Percentiles rank a stretch among this genome's conserved stretches.
phyloP scores from a whole-genome alignment of 2,329 filamentous ascomycete species.

The Samsoniella hepiali region DNA sequence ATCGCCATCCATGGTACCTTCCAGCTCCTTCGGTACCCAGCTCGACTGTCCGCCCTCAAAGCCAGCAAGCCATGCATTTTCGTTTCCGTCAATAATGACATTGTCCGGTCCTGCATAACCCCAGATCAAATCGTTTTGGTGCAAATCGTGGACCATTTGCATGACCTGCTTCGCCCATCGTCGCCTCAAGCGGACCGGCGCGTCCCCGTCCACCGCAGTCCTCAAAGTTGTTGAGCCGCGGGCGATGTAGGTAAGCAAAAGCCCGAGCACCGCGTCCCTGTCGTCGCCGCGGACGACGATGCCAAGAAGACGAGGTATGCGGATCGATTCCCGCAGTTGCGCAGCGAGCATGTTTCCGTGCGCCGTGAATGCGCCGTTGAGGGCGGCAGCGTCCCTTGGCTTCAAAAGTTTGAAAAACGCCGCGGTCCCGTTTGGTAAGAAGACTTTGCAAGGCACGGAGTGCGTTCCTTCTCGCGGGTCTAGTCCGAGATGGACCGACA shows the following conservation, averaged over 20 bases:
- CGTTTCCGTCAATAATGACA: background rate
- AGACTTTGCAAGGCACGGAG: background rate
- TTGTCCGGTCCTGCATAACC: background rate
- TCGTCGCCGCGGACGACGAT: background rate
- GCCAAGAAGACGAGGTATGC: background rate
- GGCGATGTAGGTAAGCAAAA: background rate
- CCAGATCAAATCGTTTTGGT: background rate
- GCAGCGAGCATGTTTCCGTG: background rate
- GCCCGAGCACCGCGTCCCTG: background rate
- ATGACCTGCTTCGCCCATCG: background rate
- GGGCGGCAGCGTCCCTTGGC: background rate
- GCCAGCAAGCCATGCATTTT: slow-evolving; percentile 1
- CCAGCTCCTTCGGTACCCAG: background rate
- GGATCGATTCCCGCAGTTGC: background rate
- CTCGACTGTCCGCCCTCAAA: background rate
- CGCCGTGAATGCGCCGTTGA: background rate
- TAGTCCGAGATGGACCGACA: background rate
- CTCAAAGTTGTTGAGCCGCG: background rate
- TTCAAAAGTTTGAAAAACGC: background rate
- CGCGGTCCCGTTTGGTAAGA: background rate
- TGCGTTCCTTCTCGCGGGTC: background rate
- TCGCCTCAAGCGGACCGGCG: background rate
- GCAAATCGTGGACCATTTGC: background rate
- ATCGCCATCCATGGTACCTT: background rate
- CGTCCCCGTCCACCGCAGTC: background rate